Conservation (phyloP, 495 filamentous ascomycete genomes). For the Hypomontagnella submonticulosa region DNA sequence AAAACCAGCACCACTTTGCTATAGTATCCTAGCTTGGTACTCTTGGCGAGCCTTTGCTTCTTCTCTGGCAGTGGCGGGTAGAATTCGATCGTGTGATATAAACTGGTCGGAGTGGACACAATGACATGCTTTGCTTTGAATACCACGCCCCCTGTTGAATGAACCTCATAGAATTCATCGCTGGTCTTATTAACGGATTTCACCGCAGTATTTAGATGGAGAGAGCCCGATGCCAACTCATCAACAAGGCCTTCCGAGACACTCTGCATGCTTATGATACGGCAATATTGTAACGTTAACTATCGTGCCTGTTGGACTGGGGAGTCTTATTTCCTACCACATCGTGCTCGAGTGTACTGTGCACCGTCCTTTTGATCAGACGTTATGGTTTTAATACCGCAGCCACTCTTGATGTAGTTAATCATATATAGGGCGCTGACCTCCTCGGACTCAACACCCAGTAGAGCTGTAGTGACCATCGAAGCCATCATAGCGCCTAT, state of each 20-base stretch:
- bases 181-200: slow-evolving; percentile 16
- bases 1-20: slow-evolving; percentile 55
- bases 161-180: slow-evolving; percentile 19
- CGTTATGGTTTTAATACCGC: slow-evolving; percentile 55
- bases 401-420: slow-evolving; percentile 59
- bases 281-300: background rate
- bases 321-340: slow-evolving; percentile 3
- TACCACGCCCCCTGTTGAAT: slow-evolving; percentile 16
- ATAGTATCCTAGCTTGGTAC: slow-evolving; percentile 50
- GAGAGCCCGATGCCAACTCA: slow-evolving; percentile 31
- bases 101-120: slow-evolving; percentile 48
- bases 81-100: slow-evolving; percentile 52
- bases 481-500: slow-evolving; percentile 41
- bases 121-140: slow-evolving; percentile 54
- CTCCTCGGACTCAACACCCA: slow-evolving; percentile 54
- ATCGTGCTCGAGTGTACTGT: slow-evolving; percentile 53
- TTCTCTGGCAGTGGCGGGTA: slow-evolving; percentile 38
- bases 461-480: slow-evolving; percentile 54
- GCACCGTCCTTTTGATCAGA: slow-evolving; percentile 57
- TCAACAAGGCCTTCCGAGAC: slow-evolving; percentile 46
- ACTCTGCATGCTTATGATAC: slow-evolving; percentile 48
- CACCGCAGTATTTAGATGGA: slow-evolving; percentile 44
- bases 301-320: background rate
- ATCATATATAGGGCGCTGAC: slow-evolving; percentile 61
- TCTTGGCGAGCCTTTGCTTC: slow-evolving; percentile 36